phyloP scores from a whole-genome alignment of 768 basidiomycete species.

The Pleurotus citrinopileatus region DNA sequence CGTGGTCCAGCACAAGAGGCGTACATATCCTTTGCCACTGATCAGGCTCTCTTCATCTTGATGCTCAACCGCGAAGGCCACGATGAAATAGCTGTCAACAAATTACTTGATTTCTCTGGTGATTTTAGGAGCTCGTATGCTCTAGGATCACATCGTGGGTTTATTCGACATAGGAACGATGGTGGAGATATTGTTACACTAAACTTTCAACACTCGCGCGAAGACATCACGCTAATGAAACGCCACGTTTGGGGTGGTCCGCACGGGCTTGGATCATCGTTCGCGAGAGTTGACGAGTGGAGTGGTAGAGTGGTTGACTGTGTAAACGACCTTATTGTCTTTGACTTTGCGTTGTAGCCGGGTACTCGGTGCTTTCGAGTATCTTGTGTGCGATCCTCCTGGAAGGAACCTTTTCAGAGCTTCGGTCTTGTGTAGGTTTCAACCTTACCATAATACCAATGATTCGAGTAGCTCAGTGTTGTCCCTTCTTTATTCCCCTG shows the following conservation, averaged over 20 bases:
- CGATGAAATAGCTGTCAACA: neutral
- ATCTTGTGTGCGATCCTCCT: no score
- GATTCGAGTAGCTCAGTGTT: no score
- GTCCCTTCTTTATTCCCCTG: no score
- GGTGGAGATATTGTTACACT: neutral
- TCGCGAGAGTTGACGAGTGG: neutral
- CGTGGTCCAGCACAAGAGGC: no score
- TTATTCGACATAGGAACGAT: neutral
- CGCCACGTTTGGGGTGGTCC: neutral
- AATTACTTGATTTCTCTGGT: neutral
- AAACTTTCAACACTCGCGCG: neutral
- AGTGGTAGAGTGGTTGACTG: neutral
- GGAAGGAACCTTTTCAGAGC: no score
- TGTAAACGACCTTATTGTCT: neutral
- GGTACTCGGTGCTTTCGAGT: no score
- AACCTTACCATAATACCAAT: no score
- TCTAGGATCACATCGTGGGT: neutral
- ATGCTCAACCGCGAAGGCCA: neutral
- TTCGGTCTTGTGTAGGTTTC: no score
- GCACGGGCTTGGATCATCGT: no score
- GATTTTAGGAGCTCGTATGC: neutral
- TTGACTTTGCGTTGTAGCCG: neutral
- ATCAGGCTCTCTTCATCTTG: neutral
- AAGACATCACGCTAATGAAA: neutral
- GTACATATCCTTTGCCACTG: no score